A percentile compares a stretch with the other conserved stretches of the same genome.
These are phyloP conservation scores for Bolboschoenoplectus hybrid DNA, from an alignment of 202 grass and related monocot species.

Conservation along the genomic window DNA sequence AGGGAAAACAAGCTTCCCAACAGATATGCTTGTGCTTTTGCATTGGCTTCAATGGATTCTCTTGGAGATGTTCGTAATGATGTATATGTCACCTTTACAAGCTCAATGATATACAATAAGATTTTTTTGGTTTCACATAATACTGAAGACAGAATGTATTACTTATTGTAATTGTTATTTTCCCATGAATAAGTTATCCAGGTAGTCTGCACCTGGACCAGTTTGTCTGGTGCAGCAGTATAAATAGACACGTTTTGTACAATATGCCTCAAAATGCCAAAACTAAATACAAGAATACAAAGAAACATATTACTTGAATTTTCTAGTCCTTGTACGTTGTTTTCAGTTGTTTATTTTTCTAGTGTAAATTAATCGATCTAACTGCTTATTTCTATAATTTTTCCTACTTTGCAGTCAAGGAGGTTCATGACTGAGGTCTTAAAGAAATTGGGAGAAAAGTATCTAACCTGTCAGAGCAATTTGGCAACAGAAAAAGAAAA, in stretches of 20 bases:
- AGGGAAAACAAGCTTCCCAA: constrained; percentile 65
- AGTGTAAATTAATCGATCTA: constrained; percentile 19
- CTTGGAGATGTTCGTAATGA: constrained; percentile 68
- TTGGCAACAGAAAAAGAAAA: constrained; percentile 45
- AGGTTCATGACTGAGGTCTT: constrained; percentile 76
- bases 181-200: not conserved
- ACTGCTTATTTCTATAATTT: constrained; percentile 31
- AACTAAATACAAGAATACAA: not conserved
- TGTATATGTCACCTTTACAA: constrained; percentile 55
- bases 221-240: constrained; percentile 12
- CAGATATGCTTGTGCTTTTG: constrained; percentile 93
- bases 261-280: not conserved
- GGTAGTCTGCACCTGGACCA: not conserved
- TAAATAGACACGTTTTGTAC: not conserved
- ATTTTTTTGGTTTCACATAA: constrained; percentile 2
- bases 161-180: constrained; percentile 9
- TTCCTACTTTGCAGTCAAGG: constrained; percentile 49
- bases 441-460: constrained; percentile 54
- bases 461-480: constrained; percentile 50
- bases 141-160: not conserved
- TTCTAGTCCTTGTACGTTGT: not conserved
- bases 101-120: constrained; percentile 14
- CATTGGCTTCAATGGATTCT: constrained; percentile 73
- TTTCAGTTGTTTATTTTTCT: not conserved
- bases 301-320: constrained; percentile 6